Percentiles rank a stretch among this genome's conserved stretches.
Conservation (phyloP, 805 yeast genomes). For the Candida saitoana region DNA sequence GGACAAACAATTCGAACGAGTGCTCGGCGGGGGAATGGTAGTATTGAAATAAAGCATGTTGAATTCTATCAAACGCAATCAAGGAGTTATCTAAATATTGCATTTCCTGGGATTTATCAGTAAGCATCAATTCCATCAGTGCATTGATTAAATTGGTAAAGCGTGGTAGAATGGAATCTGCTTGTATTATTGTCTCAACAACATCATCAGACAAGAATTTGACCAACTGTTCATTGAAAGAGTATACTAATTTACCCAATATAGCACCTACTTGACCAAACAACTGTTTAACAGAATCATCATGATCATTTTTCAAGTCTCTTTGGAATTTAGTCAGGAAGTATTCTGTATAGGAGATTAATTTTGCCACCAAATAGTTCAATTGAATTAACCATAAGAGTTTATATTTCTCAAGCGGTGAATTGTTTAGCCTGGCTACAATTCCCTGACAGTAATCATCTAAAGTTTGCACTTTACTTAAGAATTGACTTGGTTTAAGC, state of each 20-base stretch:
- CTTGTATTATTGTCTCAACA: neutral
- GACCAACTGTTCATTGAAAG: slow-evolving; percentile 2
- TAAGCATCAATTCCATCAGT: slow-evolving; percentile 12
- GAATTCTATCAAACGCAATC: slow-evolving; percentile 1
- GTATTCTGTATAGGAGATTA: slow-evolving; percentile 5
- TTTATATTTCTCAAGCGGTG: slow-evolving; percentile 12
- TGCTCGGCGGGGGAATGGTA: neutral
- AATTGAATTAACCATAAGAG: slow-evolving; percentile 19
- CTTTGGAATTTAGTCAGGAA: neutral
- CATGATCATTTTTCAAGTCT: neutral
- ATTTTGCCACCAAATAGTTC: slow-evolving; percentile 5
- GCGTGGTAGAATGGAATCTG: slow-evolving; percentile 3
- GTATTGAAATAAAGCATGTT: slow-evolving; percentile 1
- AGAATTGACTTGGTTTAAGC: neutral
- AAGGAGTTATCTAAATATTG: slow-evolving; percentile 3
- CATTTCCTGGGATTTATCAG: slow-evolving; percentile 11
- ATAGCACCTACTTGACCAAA: slow-evolving; percentile 6
- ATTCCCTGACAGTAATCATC: slow-evolving; percentile 17
- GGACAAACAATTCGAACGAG: slow-evolving; percentile 4
- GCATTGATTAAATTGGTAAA: slow-evolving; percentile 7
- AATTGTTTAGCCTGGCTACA: slow-evolving; percentile 9
- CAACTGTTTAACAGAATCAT: neutral
- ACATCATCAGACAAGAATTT: neutral
- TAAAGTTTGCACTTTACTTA: slow-evolving; percentile 12
- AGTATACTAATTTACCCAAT: slow-evolving; percentile 10